Evolutionary conservation across 108 stramenopile species (phyloP).

Genomic region (Aurantiochytrium sp.): DNA sequence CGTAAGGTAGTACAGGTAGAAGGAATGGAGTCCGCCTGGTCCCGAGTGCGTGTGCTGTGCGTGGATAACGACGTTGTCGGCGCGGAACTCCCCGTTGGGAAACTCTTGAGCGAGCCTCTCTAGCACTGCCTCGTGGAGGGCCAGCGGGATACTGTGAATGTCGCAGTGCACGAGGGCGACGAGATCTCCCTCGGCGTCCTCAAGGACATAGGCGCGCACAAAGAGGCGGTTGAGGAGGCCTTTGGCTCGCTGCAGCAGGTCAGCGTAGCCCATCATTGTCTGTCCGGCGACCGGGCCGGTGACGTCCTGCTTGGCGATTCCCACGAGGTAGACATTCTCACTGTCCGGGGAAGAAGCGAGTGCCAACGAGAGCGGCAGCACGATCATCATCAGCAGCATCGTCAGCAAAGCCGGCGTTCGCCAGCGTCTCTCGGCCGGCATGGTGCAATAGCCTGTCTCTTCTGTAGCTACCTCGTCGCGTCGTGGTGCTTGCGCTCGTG

Average conservation of each 20-base stretch:
- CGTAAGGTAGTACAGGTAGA: not conserved
- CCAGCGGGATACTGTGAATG: constrained; percentile 21
- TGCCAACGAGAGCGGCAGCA: no score
- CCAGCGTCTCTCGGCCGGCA: no score
- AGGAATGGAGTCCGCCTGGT: not conserved
- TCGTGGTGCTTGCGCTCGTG: no score
- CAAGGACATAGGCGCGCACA: not conserved
- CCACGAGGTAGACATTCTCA: not conserved
- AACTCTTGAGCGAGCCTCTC: not conserved
- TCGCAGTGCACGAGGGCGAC: not conserved
- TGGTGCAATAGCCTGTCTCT: no score
- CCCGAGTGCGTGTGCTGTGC: constrained; percentile 25
- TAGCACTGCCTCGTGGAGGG: not conserved
- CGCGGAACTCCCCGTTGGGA: not conserved
- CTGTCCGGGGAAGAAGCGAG: no score
- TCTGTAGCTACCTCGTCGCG: no score
- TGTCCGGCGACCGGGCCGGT: not conserved
- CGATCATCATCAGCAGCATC: no score
- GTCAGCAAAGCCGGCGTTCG: no score
- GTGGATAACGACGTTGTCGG: not conserved
- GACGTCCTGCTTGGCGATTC: not conserved
- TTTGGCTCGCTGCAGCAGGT: not conserved
- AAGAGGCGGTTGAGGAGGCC: not conserved
- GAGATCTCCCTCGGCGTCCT: not conserved
- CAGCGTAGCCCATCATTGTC: constrained; percentile 24